These are phyloP conservation scores for maize (Zea mays) DNA, from an alignment of 176 grass and related monocot species.

Conservation along the genomic window Zm-B73-REFERENCE-NAM-5.0 NC_050102.1:155779001-155779500, in stretches of 20 bases:
- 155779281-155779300: neutral
- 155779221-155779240: neutral
- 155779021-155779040: no score
- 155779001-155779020: no score
- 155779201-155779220: slow-evolving; percentile 22
- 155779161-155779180: slow-evolving; percentile 16
- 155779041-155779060: no score
- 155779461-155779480: neutral
- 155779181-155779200: neutral
- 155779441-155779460: neutral
- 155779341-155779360: neutral
- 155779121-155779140: neutral
- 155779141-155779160: slow-evolving; percentile 7
- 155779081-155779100: no score
- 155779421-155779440: neutral
- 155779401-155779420: no score
- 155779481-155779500: slow-evolving; percentile 10
- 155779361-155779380: neutral
- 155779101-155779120: neutral
- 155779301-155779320: neutral
- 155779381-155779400: neutral
- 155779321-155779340: slow-evolving; percentile 49
- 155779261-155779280: slow-evolving; percentile 1
- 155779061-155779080: no score
- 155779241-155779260: slow-evolving; percentile 6